Evolutionary conservation across 768 basidiomycete species (phyloP), one percentile per base, ranked within the genome.

Genomic region (Tylopilus subfusipes): DNA sequence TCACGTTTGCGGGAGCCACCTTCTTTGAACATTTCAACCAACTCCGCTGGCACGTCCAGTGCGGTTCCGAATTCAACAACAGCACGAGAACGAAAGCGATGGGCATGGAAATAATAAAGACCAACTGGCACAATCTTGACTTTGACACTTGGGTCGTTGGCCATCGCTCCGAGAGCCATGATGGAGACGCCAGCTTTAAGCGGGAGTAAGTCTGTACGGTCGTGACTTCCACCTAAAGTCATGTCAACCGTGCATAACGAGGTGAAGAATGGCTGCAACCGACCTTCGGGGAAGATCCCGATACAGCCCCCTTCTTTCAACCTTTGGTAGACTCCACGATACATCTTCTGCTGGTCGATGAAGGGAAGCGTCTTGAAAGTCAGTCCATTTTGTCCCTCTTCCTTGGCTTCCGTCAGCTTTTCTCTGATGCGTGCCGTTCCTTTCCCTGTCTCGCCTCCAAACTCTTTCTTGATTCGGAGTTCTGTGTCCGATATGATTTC

Each of bases 141-240:
- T 59, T 85, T 82, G 33, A 95, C 77, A 54, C 76, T 82, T 6
- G 93, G 86, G 67, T 98, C 83, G 57, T 89, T 88, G 11, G 91
- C 91, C 93, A 98, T 96, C 5, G 97, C 95, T 24, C 97, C 97
- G 10, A 99, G 80, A 22, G 97, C 95, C 95, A 99, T 98, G 63
- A 98, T 82, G 2, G 94, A 90, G 33, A 98, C 95, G 5, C 97
- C 97, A 27, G 97, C 97, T 73, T 99, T 99, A 38, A 99, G 80
- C 2, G 97, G 97, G 19, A 98, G 82, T 47, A 98, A 80, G 71
- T 98, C 94, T 10, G 92, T 95, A 38, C 97, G 87, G 72, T 99
- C 97, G 71, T 99, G 97, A 54, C 95, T 98, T 52, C 97, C 97
- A 62, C 97, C 95, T 98, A 57, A 48, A 42, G n/a, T 34, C 16